Evolutionary conservation across 1,284 basidiomycete species (phyloP).

Genomic region (Amylostereum chailletii): DNA sequence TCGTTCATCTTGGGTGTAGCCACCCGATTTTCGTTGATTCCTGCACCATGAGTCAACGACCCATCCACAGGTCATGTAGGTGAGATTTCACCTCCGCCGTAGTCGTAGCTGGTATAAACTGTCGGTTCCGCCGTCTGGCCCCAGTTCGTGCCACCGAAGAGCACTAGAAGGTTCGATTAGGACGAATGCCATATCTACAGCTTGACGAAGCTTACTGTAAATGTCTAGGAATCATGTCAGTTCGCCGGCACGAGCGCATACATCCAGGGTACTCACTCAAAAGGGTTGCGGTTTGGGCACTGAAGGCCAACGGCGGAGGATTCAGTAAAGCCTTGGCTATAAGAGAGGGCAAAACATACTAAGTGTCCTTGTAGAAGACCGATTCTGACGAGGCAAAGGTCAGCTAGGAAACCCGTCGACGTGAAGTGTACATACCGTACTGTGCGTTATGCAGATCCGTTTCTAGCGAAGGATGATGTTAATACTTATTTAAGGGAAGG

Average conservation of each 20-base stretch:
- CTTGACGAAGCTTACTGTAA: conserved; percentile 27
- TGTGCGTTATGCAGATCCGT: conserved; percentile 33
- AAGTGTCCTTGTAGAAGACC: conserved; percentile 43
- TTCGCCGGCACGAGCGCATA: background rate
- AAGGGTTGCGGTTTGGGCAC: conserved; percentile 40
- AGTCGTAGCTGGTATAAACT: conserved; percentile 40
- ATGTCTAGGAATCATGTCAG: conserved; percentile 22
- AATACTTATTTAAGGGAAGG: no score
- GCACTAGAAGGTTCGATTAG: conserved; percentile 23
- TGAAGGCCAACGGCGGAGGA: conserved; percentile 9
- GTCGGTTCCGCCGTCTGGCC: conserved; percentile 39
- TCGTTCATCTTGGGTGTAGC: conserved; percentile 45
- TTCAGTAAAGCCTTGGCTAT: background rate
- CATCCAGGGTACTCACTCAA: conserved; percentile 25
- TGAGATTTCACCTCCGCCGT: conserved; percentile 29
- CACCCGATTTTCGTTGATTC: conserved; percentile 44
- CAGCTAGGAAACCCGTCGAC: background rate
- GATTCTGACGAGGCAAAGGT: conserved; percentile 24
- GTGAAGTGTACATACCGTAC: conserved; percentile 15
- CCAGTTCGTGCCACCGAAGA: conserved; percentile 45
- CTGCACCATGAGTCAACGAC: conserved; percentile 13
- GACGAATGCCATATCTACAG: background rate
- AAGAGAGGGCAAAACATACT: conserved; percentile 21
- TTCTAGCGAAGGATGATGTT: conserved; percentile 11
- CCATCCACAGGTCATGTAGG: background rate